Evolutionary conservation across 305 asterid species (phyloP).

Genomic region (Fraxinus sp.): DNA sequence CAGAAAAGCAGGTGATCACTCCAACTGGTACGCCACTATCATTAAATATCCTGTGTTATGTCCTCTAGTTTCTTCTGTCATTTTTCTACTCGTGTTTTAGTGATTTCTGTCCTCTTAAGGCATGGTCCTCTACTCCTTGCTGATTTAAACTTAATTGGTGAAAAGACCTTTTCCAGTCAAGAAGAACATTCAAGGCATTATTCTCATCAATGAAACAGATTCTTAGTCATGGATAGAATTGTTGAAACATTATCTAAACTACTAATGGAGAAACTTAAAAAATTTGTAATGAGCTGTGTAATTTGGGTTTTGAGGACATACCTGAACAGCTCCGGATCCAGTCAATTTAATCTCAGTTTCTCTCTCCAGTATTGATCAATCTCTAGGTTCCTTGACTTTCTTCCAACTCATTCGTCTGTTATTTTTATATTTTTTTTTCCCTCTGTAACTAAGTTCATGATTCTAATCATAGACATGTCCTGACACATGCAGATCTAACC

Average conservation of each 20-base stretch:
- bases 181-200: background rate
- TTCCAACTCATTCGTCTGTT: background rate
- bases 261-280: background rate
- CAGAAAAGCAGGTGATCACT: conserved; percentile 93
- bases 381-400: background rate
- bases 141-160: background rate
- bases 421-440: background rate
- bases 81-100: background rate
- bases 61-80: background rate
- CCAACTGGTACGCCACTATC: conserved; percentile 79
- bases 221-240: background rate
- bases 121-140: background rate
- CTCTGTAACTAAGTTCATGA: background rate
- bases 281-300: conserved; percentile 3
- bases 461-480: background rate
- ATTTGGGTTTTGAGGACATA: background rate
- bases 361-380: background rate
- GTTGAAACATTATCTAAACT: background rate
- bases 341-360: background rate
- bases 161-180: conserved; percentile 1
- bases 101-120: background rate
- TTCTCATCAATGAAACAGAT: background rate
- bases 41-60: conserved; percentile 16
- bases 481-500: background rate
- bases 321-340: background rate